A percentile compares a stretch with the other conserved stretches of the same genome.
Evolutionary conservation across 495 filamentous ascomycete genomes (phyloP).

Genomic region (Penicillium maclennaniae): DNA sequence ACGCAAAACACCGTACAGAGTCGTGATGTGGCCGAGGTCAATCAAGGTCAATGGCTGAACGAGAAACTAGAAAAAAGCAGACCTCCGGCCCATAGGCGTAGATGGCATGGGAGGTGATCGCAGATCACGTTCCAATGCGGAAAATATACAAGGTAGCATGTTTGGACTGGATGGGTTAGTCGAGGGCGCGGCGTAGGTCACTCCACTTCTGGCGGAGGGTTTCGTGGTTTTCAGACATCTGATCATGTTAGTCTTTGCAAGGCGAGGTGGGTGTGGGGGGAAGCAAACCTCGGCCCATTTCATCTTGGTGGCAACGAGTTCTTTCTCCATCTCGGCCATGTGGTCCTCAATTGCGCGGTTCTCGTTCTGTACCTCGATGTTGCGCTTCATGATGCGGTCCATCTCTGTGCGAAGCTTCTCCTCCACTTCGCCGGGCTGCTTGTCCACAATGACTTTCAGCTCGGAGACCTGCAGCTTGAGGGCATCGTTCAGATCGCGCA

Average conservation of each 20-base stretch:
- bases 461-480: conserved; percentile 78
- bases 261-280: background rate
- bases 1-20: conserved; percentile 10
- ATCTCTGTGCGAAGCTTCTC: conserved; percentile 76
- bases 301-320: conserved; percentile 93
- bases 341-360: conserved; percentile 85
- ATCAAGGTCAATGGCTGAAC: background rate
- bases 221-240: conserved; percentile 65
- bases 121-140: conserved; percentile 16
- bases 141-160: conserved; percentile 26
- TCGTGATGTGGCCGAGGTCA: conserved; percentile 8
- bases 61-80: conserved; percentile 12
- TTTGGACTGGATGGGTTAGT: conserved; percentile 19
- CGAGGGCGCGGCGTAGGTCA: conserved; percentile 69
- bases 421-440: conserved; percentile 87
- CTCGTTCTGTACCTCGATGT: conserved; percentile 91
- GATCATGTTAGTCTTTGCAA: conserved; percentile 12
- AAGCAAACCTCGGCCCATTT: conserved; percentile 77
- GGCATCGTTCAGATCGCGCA: conserved; percentile 83
- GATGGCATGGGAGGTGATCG: conserved; percentile 13
- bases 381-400: conserved; percentile 87
- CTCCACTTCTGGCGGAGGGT: conserved; percentile 74
- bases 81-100: conserved; percentile 18
- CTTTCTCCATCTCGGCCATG: conserved; percentile 90
- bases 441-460: conserved; percentile 77